Evolutionary conservation across 805 yeast genomes (phyloP), one percentile per base, ranked within the genome.

Genomic region (Myxozyma lipomycoides): DNA sequence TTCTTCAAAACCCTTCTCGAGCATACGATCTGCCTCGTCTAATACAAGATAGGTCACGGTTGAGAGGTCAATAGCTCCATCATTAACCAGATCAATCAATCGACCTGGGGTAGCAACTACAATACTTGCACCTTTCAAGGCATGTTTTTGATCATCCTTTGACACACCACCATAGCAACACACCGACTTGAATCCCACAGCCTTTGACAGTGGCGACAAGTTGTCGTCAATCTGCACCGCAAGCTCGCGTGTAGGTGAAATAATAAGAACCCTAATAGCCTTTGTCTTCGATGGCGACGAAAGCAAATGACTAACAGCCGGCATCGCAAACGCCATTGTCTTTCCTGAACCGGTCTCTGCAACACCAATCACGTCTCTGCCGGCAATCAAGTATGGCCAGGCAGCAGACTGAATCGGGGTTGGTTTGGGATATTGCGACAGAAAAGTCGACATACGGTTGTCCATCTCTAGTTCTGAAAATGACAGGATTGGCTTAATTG

Each of bases 51-150:
- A 90, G 54, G 82, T 78, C 28, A 91, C 83, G 7, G 74, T 66
- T 10, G 79, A 71, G 55, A 90, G 74, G 59, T 82, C 79, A 38
- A 86, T 82, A 30, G 90, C 78, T 12, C 95, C 95, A 65, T 91
- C 98, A 54, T 89, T 84, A 61, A 91, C 73, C 64, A 93, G 75
- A 73, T 93, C 99, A 52, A 89, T 76, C 63, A 93, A 75, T 69
- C 99, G 81, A 60, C 99, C 99, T n/a, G 98, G 98, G 2, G 98
- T 93, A 28, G 98, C 98, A 62, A 93, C 86, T 19, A 91, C 91
- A 54, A 88, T 81, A 28, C 55, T 49, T 60, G 86, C 83, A 23
- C 89, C 81, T 43, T 67, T 77, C 57, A 91, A 72, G 48, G 81
- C 80, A 46, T 70, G 73, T 67, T 91, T 80, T 72, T 93, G 99